These are phyloP conservation scores for Nakazawaea anatomiae DNA, from an alignment of 805 yeast species.

Conservation along the genomic window DNA sequence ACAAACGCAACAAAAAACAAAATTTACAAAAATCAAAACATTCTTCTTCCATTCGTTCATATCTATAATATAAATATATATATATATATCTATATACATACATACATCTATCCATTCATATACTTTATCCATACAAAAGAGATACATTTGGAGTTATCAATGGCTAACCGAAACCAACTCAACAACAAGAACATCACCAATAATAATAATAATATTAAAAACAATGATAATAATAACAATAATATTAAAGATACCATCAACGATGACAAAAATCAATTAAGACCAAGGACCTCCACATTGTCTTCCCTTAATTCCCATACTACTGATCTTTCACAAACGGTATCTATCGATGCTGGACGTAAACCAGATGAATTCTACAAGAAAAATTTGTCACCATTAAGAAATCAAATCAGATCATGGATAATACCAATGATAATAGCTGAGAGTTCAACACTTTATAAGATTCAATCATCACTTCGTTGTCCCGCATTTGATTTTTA, in stretches of 20 bases:
- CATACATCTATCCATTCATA: no score
- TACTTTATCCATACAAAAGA: no score
- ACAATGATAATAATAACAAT: not conserved
- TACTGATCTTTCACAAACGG: slow-evolving; percentile 7
- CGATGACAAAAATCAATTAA: no score
- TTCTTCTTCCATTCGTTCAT: no score
- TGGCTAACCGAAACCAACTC: no score
- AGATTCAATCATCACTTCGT: slow-evolving; percentile 49
- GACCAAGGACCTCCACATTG: not conserved
- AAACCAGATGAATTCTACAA: slow-evolving; percentile 62
- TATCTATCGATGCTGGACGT: slow-evolving; percentile 52
- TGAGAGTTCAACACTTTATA: slow-evolving; percentile 59
- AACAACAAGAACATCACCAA: no score
- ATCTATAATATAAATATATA: no score
- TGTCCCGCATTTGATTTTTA: slow-evolving; percentile 55
- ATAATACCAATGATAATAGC: slow-evolving; percentile 51
- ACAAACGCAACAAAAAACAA: no score
- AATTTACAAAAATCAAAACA: no score
- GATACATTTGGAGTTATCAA: no score
- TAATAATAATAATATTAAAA: no score
- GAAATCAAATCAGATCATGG: slow-evolving; percentile 48
- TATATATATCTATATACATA: no score
- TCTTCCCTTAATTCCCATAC: not conserved
- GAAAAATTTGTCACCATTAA: slow-evolving; percentile 44
- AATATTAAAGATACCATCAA: not conserved